Base-by-base conservation (phyloP, 2,329 filamentous ascomycete genomes). In the Pseudogymnoascus pannorum region DNA sequence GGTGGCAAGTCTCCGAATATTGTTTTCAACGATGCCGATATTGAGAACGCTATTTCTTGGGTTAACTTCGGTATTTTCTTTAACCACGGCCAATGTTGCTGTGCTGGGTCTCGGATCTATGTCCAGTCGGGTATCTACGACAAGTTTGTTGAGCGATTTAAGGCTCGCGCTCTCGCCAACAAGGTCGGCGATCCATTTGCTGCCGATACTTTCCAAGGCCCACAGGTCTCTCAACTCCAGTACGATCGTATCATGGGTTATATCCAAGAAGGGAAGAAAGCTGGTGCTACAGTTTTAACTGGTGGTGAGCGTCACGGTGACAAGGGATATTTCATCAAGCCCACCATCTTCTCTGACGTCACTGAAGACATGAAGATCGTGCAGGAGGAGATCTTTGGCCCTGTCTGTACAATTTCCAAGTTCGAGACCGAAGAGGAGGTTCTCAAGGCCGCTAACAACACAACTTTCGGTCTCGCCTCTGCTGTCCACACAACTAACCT, bases 361-460 rank as follows among this genome's bases (percentile, higher is more conserved):
- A 83, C 79, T 54, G 81, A 85, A 65, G 81, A 88, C 73, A 89
- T 89, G 86, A 87, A 86, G 80, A 89, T 89, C 69, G 81, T 87
- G 72, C 82, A 87, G 75, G 86, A 89, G 73, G 87, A 90, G 74
- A 88, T 89, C 74, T 90, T 90, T 73, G 87, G 87, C 63, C 87
- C 87, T 38, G 87, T 90, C 65, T 87, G 85, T 78, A 79, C 83
- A 64, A 85, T 89, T 71, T 78, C 83, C 73, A 89, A 88, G 75
- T 89, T 89, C 78, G 84, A 83, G 76, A 83, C 79, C 69, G 82
- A 87, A 75, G 86, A 85, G 59, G 87, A 89, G 57, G 82, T 81
- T 63, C 81, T 89, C 75, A 77, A 78, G 69, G 74, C 82, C 57
- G 85, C 78, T 63, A 89, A 89, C 79, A 75, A 77, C 74, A 82